A percentile compares a stretch with the other conserved stretches of the same genome.
phyloP scores from a whole-genome alignment of 805 yeast species.

The Grigorovia jiainica region DNA sequence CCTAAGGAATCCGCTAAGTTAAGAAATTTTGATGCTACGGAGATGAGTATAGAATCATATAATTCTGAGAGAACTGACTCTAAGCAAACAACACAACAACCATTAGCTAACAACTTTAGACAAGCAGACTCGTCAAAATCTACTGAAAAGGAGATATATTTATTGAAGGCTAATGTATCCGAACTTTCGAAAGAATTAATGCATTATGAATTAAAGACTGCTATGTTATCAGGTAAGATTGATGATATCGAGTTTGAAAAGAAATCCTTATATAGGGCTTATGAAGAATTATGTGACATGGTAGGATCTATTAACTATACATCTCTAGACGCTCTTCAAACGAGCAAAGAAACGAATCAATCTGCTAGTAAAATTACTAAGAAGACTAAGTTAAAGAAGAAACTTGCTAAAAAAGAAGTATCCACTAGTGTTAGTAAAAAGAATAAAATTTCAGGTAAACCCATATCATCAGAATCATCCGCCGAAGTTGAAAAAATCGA shows the following conservation, averaged over 20 bases:
- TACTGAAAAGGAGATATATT: not conserved
- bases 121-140: no score
- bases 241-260: constrained; percentile 1
- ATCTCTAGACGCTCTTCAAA: not conserved
- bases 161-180: not conserved
- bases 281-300: constrained; percentile 2
- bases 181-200: constrained; percentile 13
- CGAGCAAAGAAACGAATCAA: no score
- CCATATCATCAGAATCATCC: not conserved
- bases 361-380: not conserved
- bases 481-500: not conserved
- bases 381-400: not conserved
- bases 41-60: no score
- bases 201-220: constrained; percentile 14
- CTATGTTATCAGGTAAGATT: constrained; percentile 13
- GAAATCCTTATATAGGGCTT: not conserved
- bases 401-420: not conserved
- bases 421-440: not conserved
- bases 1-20: no score
- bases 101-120: no score
- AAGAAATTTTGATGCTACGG: no score
- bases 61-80: no score
- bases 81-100: no score
- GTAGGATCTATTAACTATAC: not conserved
- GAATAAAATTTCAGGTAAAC: not conserved